Base-by-base conservation (phyloP, 345 rosid species). In the Boechera divaricarpa region DNA sequence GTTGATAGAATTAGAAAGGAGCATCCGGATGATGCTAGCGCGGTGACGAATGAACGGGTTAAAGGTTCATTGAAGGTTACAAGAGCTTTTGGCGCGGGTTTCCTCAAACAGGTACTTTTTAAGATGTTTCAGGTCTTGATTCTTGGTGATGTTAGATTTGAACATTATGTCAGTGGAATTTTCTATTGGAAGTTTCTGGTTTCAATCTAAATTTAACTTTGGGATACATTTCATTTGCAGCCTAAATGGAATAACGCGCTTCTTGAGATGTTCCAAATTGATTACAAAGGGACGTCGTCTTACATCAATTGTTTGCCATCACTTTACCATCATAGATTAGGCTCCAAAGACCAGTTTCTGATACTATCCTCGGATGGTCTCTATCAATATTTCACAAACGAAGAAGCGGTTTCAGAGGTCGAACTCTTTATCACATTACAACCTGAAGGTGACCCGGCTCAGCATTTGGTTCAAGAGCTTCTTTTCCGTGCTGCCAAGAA, bases 371-470 rank as follows among this genome's bases (percentile, higher is more conserved):
- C 98, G 0, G 99, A 95, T 54, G 99, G 99, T 16, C 91, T 95
- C 8, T 95, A 92, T 77, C 98, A 95, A 56, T 95, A 91, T 87
- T 84, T 95, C 55, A 95, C 97, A 1, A 92, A 95, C 4, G 97
- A 95, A 73, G 98, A 95, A 78, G 99, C 96, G 4, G 92, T 95
- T 38, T 81, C 89, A 7, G 98, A 91, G 71, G 98, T 95, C 4
- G 94, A 95, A 65, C 91, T 86, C 68, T 95, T 92, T 88, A 86
- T 95, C 55, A 26, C 85, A 7, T 64, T 92, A 72, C 97, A 95
- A 77, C 99, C 99, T 2, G 98, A 92, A 81, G 99, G 99, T 42
- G 99, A 95, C 81, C 99, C 99, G 12, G 99, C 99, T 0, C 98
- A 92, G 72, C 99, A 95, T 75, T 89, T 95, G 57, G 83, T 95